Conservation (phyloP, 2,329 filamentous ascomycete genomes). For the Aureobasidium pullulans region DNA sequence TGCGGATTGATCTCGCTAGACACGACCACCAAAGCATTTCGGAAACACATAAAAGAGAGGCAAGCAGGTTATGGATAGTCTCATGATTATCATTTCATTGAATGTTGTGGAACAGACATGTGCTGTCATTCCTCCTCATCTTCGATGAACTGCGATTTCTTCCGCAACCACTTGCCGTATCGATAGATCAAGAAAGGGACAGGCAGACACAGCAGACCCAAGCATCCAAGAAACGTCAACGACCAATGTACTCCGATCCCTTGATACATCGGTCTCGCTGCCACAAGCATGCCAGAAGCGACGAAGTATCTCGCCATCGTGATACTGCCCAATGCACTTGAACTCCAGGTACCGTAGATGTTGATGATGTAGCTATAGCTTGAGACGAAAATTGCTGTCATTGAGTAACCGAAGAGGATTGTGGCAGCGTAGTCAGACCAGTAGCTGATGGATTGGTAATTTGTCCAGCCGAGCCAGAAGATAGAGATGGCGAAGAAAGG, state of each 20-base stretch:
- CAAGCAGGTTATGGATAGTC: no score
- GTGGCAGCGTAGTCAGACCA: conserved; percentile 38
- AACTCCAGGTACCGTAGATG: conserved; percentile 33
- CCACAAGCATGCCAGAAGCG: conserved; percentile 33
- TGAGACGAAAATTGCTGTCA: conserved; percentile 37
- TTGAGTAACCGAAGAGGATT: conserved; percentile 37
- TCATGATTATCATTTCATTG: no score
- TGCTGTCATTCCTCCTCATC: background rate
- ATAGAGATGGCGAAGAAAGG: conserved; percentile 36
- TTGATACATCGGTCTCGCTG: conserved; percentile 31
- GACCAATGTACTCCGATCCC: conserved; percentile 34
- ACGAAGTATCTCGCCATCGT: conserved; percentile 23
- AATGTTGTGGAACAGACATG: no score
- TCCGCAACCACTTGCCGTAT: background rate
- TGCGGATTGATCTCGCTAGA: no score
- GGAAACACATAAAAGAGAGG: no score
- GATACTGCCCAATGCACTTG: conserved; percentile 31
- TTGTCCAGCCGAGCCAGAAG: conserved; percentile 45
- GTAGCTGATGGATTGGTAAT: conserved; percentile 33
- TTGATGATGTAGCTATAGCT: conserved; percentile 29
- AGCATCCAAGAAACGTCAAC: conserved; percentile 28
- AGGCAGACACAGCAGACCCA: background rate
- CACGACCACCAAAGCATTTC: no score
- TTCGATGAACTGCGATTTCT: background rate
- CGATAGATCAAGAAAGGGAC: background rate